Base-by-base conservation (phyloP, 1,139 yeast species). In the Magnusiomyces paraingens region DNA sequence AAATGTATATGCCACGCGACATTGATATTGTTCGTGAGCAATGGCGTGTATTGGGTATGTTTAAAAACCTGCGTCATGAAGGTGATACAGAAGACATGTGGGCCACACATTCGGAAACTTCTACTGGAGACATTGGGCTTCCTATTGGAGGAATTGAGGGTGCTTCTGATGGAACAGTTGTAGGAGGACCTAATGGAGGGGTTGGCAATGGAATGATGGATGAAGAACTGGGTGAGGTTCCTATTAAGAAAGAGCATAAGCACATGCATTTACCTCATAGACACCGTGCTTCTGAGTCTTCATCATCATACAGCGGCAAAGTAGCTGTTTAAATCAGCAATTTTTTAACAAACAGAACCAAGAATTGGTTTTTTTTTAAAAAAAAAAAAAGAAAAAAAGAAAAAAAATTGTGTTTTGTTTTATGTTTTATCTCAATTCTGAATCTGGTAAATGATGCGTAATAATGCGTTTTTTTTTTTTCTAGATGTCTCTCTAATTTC, bases 1-100 rank as follows among this genome's bases (percentile, higher is more conserved):
- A 82, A 63, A 68, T 86, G 46, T 81, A 76, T 66, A 72, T 71
- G 64, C 99, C 99, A 10, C 74, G 73, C 53, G 98, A 93, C 69
- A 75, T 87, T 57, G 98, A 93, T 66, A 83, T 93, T 59, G 79
- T 93, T 57, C 77, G 98, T 61, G 98, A 93, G 70, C 80, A 69
- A 21, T 49, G 49, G 51, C 17, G 49, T 6, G 29, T 15, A 2
- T 35, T 39, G 50, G 53, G 51, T 36, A 32, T 49, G 50, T 55
- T 51, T 49, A 56, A 53, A 21, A 11, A 53, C 36, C 22, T 55
- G 22, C 35, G 42, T 22, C 60, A 63, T 29, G 64, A 54, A 49
- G 62, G 59, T 41, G 44, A 50, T 15, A 47, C 49, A 5, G 49
- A 36, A 2, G 48, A 45, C 14, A 26, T 26, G 32, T 26, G 32